Base-by-base conservation (phyloP, 305 asterid genomes). In the Striga hermonthica region DNA sequence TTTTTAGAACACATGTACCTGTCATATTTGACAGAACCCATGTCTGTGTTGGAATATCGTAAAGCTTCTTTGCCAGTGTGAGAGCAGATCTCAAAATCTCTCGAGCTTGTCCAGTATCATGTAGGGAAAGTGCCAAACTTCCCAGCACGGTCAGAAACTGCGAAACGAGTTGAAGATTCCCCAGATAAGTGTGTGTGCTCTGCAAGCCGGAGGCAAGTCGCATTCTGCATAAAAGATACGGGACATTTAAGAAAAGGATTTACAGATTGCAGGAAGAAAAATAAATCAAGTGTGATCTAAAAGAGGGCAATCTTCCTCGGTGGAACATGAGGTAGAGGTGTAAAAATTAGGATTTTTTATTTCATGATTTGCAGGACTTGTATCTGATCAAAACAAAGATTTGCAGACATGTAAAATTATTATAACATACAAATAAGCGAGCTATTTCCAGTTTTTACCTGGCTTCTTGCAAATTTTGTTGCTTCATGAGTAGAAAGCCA, bases 121-220 rank as follows among this genome's bases (percentile, higher is more conserved):
- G 95, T 34, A 93, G 86, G 49, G 95, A 83, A 71, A 93, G 92
- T 60, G 97, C 97, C 79, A 93, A 78, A 78, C 70, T 86, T 60
- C 97, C 99, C 45, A 93, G 78, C 54, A 91, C 91, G 7, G 92
- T 88, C 81, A 90, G 67, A 81, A 88, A 93, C 82, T 90, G 97
- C 13, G 99, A 90, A 81, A 90, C 97, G n/a, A 93, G 95, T 81
- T 93, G 99, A 76, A 90, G 90, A 78, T 91, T 93, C 70, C 97
- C 99, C 80, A 88, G 73, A 74, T 73, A 76, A 61, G 82, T 81
- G 69, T 93, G 96, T 14, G 99, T 88, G 15, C 82, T 88, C 82
- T 93, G 99, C 88, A 93, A 83, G 66, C 97, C 99, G 55, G 95
- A 74, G 57, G 99, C 99, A 58, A 93, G 80, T 62, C 90, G 88